phyloP scores from a whole-genome alignment of 1,284 basidiomycete species.

The Mycena sp. region DNA sequence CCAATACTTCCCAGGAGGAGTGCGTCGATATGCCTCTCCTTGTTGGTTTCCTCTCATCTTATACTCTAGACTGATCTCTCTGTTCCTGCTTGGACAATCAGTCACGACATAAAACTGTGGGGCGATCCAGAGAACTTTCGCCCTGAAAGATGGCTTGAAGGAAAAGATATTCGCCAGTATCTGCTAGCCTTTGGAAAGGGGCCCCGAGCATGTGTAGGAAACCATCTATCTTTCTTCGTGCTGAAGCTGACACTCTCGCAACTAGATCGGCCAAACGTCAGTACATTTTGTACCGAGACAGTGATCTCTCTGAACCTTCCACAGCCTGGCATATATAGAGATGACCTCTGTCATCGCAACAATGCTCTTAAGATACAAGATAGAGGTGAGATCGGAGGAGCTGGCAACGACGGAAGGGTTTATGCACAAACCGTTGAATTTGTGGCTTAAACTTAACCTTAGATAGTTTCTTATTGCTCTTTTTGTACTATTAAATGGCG shows the following conservation, averaged over 20 bases:
- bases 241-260: neutral
- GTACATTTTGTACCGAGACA: neutral
- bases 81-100: slow-evolving; percentile 54
- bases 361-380: slow-evolving; percentile 9
- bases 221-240: neutral
- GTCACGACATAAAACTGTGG: slow-evolving; percentile 55
- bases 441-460: neutral
- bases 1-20: slow-evolving; percentile 38
- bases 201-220: slow-evolving; percentile 44
- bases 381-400: neutral
- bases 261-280: slow-evolving; percentile 18
- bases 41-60: slow-evolving; percentile 1
- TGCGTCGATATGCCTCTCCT: slow-evolving; percentile 26
- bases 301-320: neutral
- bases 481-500: too few relatives aligned
- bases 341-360: slow-evolving; percentile 12
- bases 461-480: too few relatives aligned
- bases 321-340: slow-evolving; percentile 15
- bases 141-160: slow-evolving; percentile 58
- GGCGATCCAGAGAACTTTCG: slow-evolving; percentile 53
- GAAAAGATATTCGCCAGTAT: slow-evolving; percentile 28
- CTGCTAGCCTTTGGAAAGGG: slow-evolving; percentile 50
- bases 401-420: slow-evolving; percentile 13
- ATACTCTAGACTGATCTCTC: slow-evolving; percentile 42
- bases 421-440: slow-evolving; percentile 1